phyloP scores from a whole-genome alignment of 352 stramenopile species.

The Phytophthora cactorum region DNA sequence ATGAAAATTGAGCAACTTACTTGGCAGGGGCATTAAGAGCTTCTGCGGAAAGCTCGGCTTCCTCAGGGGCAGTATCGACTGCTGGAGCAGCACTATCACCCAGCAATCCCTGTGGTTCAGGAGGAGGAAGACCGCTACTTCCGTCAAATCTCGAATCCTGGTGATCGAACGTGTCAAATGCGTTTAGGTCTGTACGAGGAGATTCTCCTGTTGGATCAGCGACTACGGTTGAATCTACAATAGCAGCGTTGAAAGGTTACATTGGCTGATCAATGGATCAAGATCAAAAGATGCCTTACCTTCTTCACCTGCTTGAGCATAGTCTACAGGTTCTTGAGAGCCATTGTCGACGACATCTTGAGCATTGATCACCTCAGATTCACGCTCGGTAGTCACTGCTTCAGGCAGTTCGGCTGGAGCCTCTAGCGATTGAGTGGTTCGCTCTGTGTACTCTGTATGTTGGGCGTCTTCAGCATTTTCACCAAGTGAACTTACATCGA shows the following conservation, averaged over 20 bases:
- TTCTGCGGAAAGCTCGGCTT: not conserved
- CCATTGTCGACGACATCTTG: conserved; percentile 1
- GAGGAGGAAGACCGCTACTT: conserved; percentile 25
- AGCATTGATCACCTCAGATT: not conserved
- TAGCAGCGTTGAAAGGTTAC: not conserved
- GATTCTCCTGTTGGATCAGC: not conserved
- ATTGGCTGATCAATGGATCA: not conserved
- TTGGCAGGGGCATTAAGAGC: not conserved
- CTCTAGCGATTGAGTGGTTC: not conserved
- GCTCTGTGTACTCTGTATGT: not conserved
- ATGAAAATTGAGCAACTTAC: conserved; percentile 4
- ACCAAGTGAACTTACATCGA: not conserved
- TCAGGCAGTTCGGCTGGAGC: not conserved
- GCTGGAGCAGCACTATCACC: not conserved
- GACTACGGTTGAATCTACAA: not conserved
- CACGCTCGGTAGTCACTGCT: not conserved
- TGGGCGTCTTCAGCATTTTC: not conserved
- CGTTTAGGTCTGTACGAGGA: conserved; percentile 23
- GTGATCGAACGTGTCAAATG: conserved; percentile 35
- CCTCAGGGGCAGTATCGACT: not conserved
- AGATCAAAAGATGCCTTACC: conserved; percentile 7
- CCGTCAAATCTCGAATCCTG: conserved; percentile 18
- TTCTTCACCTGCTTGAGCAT: not conserved
- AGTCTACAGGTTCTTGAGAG: not conserved
- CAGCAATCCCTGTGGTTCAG: conserved; percentile 18